Evolutionary conservation across 805 yeast genomes (phyloP).

Genomic region (Candida endomychidarum): DNA sequence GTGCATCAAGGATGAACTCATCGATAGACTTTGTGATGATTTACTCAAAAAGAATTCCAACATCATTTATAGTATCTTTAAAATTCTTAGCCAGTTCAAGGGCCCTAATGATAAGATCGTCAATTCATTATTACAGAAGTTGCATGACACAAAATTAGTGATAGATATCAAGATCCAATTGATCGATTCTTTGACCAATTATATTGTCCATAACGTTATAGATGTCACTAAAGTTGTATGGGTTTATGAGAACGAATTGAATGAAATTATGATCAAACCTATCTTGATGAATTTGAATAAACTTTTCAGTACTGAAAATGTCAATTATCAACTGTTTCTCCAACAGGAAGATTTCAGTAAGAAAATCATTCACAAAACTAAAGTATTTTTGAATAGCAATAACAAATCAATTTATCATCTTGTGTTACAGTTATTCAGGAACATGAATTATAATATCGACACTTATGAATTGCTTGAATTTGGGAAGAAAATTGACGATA

Average conservation of each 20-base stretch:
- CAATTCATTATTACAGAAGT: slow-evolving; percentile 9
- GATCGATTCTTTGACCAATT: slow-evolving; percentile 12
- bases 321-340: slow-evolving; percentile 10
- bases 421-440: slow-evolving; percentile 12
- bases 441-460: slow-evolving; percentile 11
- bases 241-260: slow-evolving; percentile 10
- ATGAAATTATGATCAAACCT: slow-evolving; percentile 13
- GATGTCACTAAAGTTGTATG: slow-evolving; percentile 3
- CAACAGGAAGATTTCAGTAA: slow-evolving; percentile 6
- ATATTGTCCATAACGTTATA: slow-evolving; percentile 7
- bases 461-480: slow-evolving; percentile 10
- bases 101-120: slow-evolving; percentile 8
- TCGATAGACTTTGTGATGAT: slow-evolving; percentile 10
- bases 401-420: slow-evolving; percentile 12
- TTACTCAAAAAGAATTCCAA: slow-evolving; percentile 11
- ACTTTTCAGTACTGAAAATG: slow-evolving; percentile 7
- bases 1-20: slow-evolving; percentile 3
- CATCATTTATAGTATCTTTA: slow-evolving; percentile 10
- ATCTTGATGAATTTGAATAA: slow-evolving; percentile 12
- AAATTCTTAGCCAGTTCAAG: slow-evolving; percentile 12
- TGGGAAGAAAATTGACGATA: slow-evolving; percentile 11
- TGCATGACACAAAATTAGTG: slow-evolving; percentile 13
- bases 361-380: slow-evolving; percentile 8
- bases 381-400: slow-evolving; percentile 10
- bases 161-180: slow-evolving; percentile 16